Evolutionary conservation across 2,329 filamentous ascomycete genomes (phyloP).

Genomic region (Karstenula rhodostoma): DNA sequence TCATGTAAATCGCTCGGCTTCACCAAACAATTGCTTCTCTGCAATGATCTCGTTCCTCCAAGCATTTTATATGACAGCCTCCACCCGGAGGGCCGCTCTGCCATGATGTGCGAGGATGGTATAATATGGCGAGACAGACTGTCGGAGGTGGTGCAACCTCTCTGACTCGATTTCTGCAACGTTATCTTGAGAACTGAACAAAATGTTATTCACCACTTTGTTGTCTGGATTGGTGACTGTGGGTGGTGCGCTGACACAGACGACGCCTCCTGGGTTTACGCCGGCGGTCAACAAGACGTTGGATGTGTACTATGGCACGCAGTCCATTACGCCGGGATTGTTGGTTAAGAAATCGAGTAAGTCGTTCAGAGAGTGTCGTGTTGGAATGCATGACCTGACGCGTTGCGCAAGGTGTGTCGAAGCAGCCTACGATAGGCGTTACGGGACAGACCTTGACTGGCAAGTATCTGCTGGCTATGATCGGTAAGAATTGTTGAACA

Average conservation of each 20-base stretch:
- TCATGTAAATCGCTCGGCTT: conserved; percentile 13
- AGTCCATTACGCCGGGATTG: conserved; percentile 38
- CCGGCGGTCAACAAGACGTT: conserved; percentile 33
- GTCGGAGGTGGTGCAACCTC: background rate
- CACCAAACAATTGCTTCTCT: background rate
- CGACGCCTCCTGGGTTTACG: conserved; percentile 35
- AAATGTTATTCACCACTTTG: background rate
- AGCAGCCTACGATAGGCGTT: conserved; percentile 34
- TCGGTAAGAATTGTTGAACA: too few species aligned
- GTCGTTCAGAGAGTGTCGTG: background rate
- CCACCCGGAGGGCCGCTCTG: background rate
- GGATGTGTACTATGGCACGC: conserved; percentile 42
- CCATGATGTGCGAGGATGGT: conserved; percentile 6
- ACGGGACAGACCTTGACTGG: conserved; percentile 32
- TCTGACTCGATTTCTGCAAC: background rate
- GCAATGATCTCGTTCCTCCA: background rate
- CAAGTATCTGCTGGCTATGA: conserved; percentile 31
- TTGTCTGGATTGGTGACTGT: background rate
- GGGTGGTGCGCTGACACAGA: conserved; percentile 13
- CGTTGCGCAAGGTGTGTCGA: conserved; percentile 23
- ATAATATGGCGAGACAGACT: conserved; percentile 10
- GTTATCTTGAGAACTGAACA: background rate
- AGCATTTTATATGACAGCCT: background rate
- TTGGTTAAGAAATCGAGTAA: conserved; percentile 39
- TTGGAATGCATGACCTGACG: conserved; percentile 2